A percentile compares a stretch with the other conserved stretches of the same genome.
Conservation (phyloP, 768 basidiomycete genomes). For the Xerocomellus amylosporus region DNA sequence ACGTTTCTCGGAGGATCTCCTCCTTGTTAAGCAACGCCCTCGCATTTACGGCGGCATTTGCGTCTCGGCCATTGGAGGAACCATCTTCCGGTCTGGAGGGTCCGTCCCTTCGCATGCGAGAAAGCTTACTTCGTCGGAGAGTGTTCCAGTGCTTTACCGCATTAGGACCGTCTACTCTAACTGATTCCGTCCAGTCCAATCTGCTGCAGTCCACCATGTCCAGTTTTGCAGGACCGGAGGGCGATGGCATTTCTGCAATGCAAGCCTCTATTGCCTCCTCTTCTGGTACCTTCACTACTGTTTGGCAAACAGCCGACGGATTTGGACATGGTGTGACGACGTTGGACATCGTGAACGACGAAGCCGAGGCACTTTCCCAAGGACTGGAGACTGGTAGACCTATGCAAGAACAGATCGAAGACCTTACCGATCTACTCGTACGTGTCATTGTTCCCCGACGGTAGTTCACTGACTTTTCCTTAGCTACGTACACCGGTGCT, state of each 20-base stretch:
- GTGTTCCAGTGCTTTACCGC: conserved; percentile 88
- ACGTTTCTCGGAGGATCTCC: conserved; percentile 85
- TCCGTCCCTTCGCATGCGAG: conserved; percentile 69
- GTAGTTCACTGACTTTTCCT: not conserved
- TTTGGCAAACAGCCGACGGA: conserved; percentile 87
- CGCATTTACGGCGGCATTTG: conserved; percentile 83
- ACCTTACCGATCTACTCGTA: conserved; percentile 76
- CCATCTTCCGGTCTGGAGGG: conserved; percentile 39
- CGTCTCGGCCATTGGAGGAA: conserved; percentile 69
- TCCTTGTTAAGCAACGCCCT: conserved; percentile 86
- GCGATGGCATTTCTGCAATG: conserved; percentile 75
- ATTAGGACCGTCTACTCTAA: conserved; percentile 74
- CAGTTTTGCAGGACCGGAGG: conserved; percentile 85
- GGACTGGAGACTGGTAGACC: conserved; percentile 38
- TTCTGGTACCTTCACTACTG: conserved; percentile 73
- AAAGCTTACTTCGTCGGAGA: conserved; percentile 78
- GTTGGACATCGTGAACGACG: conserved; percentile 50
- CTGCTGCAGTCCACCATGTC: conserved; percentile 79
- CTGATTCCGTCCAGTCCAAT: conserved; percentile 77
- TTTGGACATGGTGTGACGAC: conserved; percentile 91
- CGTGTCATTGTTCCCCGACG: conserved; percentile 19
- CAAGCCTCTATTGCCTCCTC: conserved; percentile 91
- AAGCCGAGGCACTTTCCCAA: conserved; percentile 27
- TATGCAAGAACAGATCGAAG: conserved; percentile 79
- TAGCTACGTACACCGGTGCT: conserved; percentile 66